phyloP scores from a whole-genome alignment of 768 basidiomycete genomes.

The Suillus americanus region DNA sequence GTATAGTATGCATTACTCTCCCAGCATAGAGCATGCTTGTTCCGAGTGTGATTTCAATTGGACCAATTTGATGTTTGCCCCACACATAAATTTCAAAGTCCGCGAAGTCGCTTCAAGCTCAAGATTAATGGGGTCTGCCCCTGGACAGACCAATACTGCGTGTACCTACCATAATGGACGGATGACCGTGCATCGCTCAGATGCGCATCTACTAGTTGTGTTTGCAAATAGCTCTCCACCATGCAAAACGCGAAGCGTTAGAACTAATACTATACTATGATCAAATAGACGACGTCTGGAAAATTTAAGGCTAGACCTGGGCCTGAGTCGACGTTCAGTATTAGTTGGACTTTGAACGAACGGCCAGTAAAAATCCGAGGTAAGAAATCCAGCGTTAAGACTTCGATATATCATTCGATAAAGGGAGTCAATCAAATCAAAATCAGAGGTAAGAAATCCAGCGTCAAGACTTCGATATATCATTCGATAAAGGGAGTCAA shows the following conservation, averaged over 20 bases:
- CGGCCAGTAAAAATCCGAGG: background rate
- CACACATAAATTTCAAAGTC: background rate
- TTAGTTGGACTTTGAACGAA: background rate
- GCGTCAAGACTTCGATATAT: background rate
- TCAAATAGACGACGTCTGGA: background rate
- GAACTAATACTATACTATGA: background rate
- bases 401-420: background rate
- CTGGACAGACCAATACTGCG: too few relatives aligned
- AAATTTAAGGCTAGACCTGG: background rate
- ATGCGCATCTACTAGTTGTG: too few relatives aligned
- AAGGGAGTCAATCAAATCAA: background rate
- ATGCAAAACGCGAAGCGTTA: background rate
- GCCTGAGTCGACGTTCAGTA: background rate
- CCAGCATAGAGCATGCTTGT: background rate
- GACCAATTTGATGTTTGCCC: background rate
- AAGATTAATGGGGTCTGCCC: too few relatives aligned
- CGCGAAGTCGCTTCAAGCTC: background rate
- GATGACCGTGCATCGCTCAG: too few relatives aligned
- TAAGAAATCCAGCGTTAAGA: background rate
- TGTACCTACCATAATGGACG: too few relatives aligned
- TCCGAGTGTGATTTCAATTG: background rate
- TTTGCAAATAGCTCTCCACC: background rate
- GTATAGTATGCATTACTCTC: background rate
- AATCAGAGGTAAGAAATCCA: background rate
- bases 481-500: background rate